Evolutionary conservation across 2,329 filamentous ascomycete genomes (phyloP).

Genomic region (Aspergillus calidoustus): DNA sequence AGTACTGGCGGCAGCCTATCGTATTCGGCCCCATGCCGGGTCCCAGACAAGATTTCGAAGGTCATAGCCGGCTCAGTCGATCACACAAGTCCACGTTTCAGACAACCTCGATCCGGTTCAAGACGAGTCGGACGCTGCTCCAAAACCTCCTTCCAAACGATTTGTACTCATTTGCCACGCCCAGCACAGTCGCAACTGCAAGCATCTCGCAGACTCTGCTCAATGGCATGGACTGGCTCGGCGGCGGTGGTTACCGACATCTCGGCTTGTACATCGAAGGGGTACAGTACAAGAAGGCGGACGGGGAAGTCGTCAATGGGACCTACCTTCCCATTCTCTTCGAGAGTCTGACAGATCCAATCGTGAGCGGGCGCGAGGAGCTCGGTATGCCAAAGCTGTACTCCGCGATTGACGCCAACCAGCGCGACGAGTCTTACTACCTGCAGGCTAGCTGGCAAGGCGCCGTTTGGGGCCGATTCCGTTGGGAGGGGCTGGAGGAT

Average conservation of each 20-base stretch:
- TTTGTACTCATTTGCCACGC: constrained; percentile 48
- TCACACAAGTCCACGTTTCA: constrained; percentile 46
- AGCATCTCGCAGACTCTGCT: constrained; percentile 50
- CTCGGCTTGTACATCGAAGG: constrained; percentile 67
- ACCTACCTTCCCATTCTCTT: constrained; percentile 63
- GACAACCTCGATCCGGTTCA: constrained; percentile 56
- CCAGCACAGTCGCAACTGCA: constrained; percentile 51
- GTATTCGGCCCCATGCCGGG: constrained; percentile 55
- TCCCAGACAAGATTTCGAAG: constrained; percentile 44
- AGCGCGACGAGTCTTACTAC: constrained; percentile 41
- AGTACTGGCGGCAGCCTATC: constrained; percentile 52
- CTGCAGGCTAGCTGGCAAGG: constrained; percentile 51
- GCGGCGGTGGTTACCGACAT: constrained; percentile 62
- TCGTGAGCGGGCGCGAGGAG: constrained; percentile 64
- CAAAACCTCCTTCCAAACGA: constrained; percentile 54
- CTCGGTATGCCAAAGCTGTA: constrained; percentile 66
- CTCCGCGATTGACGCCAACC: constrained; percentile 54
- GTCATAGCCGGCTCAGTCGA: constrained; percentile 23
- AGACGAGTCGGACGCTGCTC: constrained; percentile 55
- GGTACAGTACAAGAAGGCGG: constrained; percentile 58
- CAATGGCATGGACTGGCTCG: constrained; percentile 63
- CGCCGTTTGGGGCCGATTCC: constrained; percentile 46
- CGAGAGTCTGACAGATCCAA: constrained; percentile 63
- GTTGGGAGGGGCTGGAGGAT: constrained; percentile 40
- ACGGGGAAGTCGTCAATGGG: constrained; percentile 55